These are phyloP conservation scores for Mycena albidolilacea DNA, from an alignment of 768 basidiomycete species.

Conservation along the genomic window DNA sequence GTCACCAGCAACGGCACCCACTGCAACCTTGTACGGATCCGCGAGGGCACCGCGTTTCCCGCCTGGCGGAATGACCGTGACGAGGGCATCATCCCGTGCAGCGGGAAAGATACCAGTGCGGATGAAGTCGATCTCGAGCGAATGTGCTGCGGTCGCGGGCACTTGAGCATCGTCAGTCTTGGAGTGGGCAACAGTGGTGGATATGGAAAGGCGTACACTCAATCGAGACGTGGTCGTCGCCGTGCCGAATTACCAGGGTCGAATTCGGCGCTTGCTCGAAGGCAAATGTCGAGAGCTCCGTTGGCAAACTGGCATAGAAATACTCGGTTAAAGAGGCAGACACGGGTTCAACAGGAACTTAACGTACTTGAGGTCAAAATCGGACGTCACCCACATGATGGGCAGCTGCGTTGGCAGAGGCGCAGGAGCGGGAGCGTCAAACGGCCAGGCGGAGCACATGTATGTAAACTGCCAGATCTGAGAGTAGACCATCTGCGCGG, in stretches of 20 bases:
- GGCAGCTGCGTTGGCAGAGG: conserved; percentile 14
- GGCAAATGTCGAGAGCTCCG: conserved; percentile 34
- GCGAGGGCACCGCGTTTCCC: conserved; percentile 21
- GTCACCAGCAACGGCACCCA: conserved; percentile 25
- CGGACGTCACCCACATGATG: conserved; percentile 31
- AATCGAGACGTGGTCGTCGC: conserved; percentile 41
- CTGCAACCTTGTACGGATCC: conserved; percentile 28
- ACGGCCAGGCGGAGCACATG: conserved; percentile 33
- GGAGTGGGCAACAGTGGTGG: no score
- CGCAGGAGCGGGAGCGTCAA: conserved; percentile 7
- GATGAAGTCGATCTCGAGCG: conserved; percentile 18
- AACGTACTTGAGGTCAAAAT: conserved; percentile 35
- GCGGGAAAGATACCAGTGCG: conserved; percentile 26
- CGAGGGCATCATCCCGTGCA: conserved; percentile 22
- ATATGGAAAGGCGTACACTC: conserved; percentile 2
- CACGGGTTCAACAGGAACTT: neutral
- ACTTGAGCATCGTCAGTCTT: neutral
- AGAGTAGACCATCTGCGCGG: conserved; percentile 29
- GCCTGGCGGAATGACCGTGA: conserved; percentile 31
- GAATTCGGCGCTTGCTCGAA: conserved; percentile 34
- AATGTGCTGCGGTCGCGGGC: neutral
- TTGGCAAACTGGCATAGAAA: conserved; percentile 27
- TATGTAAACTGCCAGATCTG: conserved; percentile 30
- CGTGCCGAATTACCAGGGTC: conserved; percentile 33
- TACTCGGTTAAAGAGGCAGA: neutral